Base-by-base conservation (phyloP, 768 basidiomycete species). In the Hortiboletus campestris region DNA sequence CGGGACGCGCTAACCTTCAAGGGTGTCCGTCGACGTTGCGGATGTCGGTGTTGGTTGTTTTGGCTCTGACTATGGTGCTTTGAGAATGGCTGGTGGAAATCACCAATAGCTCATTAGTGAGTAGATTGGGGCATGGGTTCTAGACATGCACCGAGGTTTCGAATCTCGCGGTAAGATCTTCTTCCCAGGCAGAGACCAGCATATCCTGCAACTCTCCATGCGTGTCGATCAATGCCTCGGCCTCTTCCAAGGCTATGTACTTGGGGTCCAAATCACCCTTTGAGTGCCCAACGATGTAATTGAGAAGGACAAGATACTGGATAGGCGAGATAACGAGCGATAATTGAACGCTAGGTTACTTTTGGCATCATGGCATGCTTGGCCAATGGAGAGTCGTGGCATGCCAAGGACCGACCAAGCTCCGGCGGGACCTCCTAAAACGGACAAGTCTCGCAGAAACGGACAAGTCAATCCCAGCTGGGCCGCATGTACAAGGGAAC, bases 371-470 rank as follows among this genome's bases (percentile, higher is more conserved):
- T n/a, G n/a, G n/a, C n/a, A n/a, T n/a, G n/a, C n/a, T n/a, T n/a
- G n/a, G n/a, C n/a, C n/a, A n/a, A n/a, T n/a, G n/a, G n/a, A n/a
- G n/a, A n/a, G n/a, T n/a, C n/a, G n/a, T n/a, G n/a, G n/a, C n/a
- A n/a, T n/a, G n/a, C n/a, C n/a, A n/a, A n/a, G n/a, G n/a, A n/a
- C n/a, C n/a, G n/a, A n/a, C n/a, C n/a, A n/a, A n/a, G n/a, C n/a
- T n/a, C n/a, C 55, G 47, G 22, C n/a, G 25, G 9, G 19, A 38
- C 54, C 49, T 49, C 55, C 55, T 29, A 58, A 58, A 58, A 34
- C 9, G 47, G 57, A 45, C 12, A 45, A n/a, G 31, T 14, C 17
- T 28, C 14, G 20, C n/a, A n/a, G n/a, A n/a, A n/a, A n/a, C 46
- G 29, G 29, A 7, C 29, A 29, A 8, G 29, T 29, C 29, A 29